Evolutionary conservation across 169 alveolate genomes (phyloP), one percentile per base, ranked within the genome.

Genomic region (Eimeria falciformis): DNA sequence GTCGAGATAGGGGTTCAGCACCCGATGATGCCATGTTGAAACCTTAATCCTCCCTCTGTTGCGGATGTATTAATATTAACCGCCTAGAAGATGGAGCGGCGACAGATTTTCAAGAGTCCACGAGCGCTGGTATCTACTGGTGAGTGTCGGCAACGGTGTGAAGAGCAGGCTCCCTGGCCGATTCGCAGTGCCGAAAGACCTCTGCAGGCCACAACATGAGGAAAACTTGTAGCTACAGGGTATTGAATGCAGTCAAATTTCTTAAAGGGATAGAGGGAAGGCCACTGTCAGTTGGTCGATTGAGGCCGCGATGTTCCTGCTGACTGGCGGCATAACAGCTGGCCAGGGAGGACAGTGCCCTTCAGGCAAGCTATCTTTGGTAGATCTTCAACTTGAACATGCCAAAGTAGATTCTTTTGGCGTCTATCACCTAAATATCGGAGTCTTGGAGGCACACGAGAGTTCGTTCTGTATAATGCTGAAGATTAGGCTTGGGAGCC

Each of bases 1-100:
- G 90, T 56, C 90, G 77, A 81, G 90, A 81, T 75, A 81, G 77
- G 77, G 90, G 90, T 75, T 81, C 77, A 37, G 77, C 73, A 81
- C 77, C 58, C 23, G 90, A 65, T 33, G 53, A 17, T 40, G 25
- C 90, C 90, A 81, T 81, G 7, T 55, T 81, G 77, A 81, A 75
- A 33, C 77, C 25, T 37, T 7, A 29, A 55, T 53, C 77, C 90
- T 27, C 90, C 90, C 33, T 21, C 33, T 25, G 56, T 45, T 3
- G 37, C 12, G 25, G 56, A 53, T n/a, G 1, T 56, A 56, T 17
- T 12, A 18, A 55, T 37, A 29, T 56, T 17, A 55, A 21, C n/a
- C 9, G 73, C 37, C n/a, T 53, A 46, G 75, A 37, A 81, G 46
- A 23, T 21, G 77, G 90, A 40, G 33, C 29, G 25, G 56, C 9